phyloP scores from a whole-genome alignment of 2,329 filamentous ascomycete species.

The Massarina eburnea region DNA sequence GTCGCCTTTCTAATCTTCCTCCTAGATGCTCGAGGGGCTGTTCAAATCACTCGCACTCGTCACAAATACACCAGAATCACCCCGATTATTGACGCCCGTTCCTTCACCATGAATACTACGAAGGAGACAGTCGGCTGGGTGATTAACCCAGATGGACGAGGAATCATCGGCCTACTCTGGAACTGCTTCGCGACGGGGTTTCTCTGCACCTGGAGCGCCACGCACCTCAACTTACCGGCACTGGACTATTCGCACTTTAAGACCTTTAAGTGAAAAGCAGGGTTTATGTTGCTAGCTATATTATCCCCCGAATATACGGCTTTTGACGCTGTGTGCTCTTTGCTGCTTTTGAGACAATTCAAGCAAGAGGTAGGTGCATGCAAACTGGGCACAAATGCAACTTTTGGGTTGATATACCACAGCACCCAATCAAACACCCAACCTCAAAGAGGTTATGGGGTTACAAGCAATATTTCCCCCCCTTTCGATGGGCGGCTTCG shows the following conservation, averaged over 20 bases:
- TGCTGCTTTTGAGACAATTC: conserved; percentile 1
- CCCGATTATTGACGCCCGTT: no score
- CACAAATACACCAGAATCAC: no score
- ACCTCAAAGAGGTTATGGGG: no score
- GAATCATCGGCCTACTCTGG: conserved; percentile 37
- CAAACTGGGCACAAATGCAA: no score
- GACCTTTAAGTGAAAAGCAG: conserved; percentile 4
- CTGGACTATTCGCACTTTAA: conserved; percentile 3
- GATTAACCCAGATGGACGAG: conserved; percentile 21
- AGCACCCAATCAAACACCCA: no score
- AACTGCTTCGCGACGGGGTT: conserved; percentile 35
- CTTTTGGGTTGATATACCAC: no score
- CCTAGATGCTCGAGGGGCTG: no score
- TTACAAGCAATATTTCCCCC: conserved; percentile 12
- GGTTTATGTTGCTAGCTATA: conserved; percentile 2
- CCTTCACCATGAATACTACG: conserved; percentile 2
- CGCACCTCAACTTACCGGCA: conserved; percentile 34
- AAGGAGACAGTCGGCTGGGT: conserved; percentile 12
- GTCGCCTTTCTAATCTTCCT: no score
- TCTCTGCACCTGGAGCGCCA: conserved; percentile 34
- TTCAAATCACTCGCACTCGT: no score
- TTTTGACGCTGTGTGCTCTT: background rate
- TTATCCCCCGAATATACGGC: conserved; percentile 9
- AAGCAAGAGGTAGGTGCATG: no score
- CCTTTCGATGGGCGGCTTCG: conserved; percentile 15